Evolutionary conservation across 257 asterid species (phyloP).

Genomic region (Ballota nigra): DNA sequence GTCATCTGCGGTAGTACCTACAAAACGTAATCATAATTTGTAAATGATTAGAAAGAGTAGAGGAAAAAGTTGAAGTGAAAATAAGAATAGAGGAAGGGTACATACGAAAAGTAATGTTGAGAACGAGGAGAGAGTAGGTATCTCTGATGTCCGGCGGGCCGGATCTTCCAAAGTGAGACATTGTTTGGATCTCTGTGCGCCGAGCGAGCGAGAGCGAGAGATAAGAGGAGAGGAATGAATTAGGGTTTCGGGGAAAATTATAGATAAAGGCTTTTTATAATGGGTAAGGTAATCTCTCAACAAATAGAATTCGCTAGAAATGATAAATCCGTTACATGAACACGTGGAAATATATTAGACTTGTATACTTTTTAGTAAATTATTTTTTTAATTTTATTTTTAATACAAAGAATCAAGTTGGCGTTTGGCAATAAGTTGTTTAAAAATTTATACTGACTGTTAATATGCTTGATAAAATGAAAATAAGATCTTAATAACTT

Average conservation of each 20-base stretch:
- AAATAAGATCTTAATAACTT: too few species aligned
- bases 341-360: neutral
- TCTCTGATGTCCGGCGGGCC: conserved; percentile 86
- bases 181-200: conserved; percentile 16
- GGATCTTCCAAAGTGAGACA: conserved; percentile 79
- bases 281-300: neutral
- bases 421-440: too few species aligned
- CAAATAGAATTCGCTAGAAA: neutral
- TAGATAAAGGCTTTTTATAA: neutral
- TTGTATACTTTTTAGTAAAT: too few species aligned
- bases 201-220: neutral
- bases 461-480: too few species aligned
- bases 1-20: conserved; percentile 86
- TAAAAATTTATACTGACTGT: too few species aligned
- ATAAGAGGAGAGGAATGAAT: neutral
- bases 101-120: conserved; percentile 72
- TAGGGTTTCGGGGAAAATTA: conserved; percentile 14
- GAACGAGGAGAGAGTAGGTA: conserved; percentile 71
- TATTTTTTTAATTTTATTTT: too few species aligned
- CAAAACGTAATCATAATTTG: conserved; percentile 2
- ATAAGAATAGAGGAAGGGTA: neutral
- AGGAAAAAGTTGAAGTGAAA: neutral
- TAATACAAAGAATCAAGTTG: too few species aligned
- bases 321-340: neutral
- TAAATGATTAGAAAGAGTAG: neutral